phyloP scores from a whole-genome alignment of 139 green algal species.

The Chlamydomonas schloesseri region DNA sequence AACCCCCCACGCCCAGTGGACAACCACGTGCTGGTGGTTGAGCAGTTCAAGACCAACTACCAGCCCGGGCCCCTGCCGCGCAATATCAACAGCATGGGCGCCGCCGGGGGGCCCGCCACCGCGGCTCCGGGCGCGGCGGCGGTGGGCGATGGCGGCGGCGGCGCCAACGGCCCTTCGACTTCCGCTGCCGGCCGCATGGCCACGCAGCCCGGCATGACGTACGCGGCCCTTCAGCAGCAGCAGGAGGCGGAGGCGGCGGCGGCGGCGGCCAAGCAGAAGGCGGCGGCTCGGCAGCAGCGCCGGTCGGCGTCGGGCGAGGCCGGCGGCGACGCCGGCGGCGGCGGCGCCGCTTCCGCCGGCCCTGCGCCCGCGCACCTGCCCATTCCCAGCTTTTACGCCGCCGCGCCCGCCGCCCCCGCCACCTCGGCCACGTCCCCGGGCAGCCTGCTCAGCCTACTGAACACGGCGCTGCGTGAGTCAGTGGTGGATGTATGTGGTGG shows the following conservation, averaged over 20 bases:
- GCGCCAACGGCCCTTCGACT: neutral
- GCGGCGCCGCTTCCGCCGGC: neutral
- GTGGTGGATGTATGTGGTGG: no score
- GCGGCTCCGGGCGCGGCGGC: neutral
- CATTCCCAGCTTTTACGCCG: slow-evolving; percentile 14
- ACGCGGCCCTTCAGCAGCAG: slow-evolving; percentile 38
- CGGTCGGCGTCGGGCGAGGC: neutral
- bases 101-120: no score
- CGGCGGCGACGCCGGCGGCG: neutral
- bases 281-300: neutral
- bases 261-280: neutral
- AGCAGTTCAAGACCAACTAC: neutral
- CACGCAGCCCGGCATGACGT: slow-evolving; percentile 8
- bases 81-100: neutral
- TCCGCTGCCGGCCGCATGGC: no score
- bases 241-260: slow-evolving; percentile 2
- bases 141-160: no score
- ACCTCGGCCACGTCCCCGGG: neutral
- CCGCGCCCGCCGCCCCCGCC: neutral
- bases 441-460: slow-evolving; percentile 5
- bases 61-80: neutral
- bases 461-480: slow-evolving; percentile 13
- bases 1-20: no score
- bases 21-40: slow-evolving; percentile 20
- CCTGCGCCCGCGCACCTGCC: neutral